These are phyloP conservation scores for Cystobasidium sp. DNA, from an alignment of 1,284 basidiomycete species.

Conservation along the genomic window DNA sequence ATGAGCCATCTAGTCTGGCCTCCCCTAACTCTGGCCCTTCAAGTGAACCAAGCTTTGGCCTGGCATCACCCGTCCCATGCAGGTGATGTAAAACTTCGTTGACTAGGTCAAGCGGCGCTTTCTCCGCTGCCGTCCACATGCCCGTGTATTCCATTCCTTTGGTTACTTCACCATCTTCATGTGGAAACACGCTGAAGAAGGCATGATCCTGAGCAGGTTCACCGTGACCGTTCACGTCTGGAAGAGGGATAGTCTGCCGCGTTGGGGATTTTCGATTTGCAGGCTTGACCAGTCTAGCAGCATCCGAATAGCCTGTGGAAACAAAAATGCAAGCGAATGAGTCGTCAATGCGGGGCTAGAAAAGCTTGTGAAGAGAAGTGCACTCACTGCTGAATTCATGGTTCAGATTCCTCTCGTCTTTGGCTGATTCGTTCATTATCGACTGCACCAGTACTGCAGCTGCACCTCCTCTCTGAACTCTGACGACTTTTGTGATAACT, in stretches of 20 bases:
- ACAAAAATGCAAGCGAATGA: neutral
- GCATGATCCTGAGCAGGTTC: conserved; percentile 19
- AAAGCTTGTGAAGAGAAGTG: neutral
- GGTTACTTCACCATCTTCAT: conserved; percentile 11
- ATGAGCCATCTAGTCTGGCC: conserved; percentile 3
- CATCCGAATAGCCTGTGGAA: conserved; percentile 9
- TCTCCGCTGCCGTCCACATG: conserved; percentile 13
- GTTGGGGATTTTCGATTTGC: conserved; percentile 32
- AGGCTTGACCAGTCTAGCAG: conserved; percentile 15
- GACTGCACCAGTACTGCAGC: conserved; percentile 30
- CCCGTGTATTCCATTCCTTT: conserved; percentile 28
- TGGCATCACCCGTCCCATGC: conserved; percentile 12
- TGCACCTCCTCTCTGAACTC: conserved; percentile 28
- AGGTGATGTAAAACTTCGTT: conserved; percentile 34
- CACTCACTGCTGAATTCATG: conserved; percentile 15
- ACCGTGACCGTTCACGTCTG: conserved; percentile 13
- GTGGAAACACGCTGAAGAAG: conserved; percentile 38
- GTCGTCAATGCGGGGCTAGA: neutral
- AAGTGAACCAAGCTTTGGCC: conserved; percentile 7
- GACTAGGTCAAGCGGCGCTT: conserved; percentile 33
- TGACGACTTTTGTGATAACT: conserved; percentile 26
- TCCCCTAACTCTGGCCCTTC: neutral
- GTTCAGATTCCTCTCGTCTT: conserved; percentile 13
- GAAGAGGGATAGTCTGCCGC: conserved; percentile 26
- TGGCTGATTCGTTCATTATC: conserved; percentile 27